Conservation (phyloP, 345 rosid genomes). For the Camelina laxa region DNA sequence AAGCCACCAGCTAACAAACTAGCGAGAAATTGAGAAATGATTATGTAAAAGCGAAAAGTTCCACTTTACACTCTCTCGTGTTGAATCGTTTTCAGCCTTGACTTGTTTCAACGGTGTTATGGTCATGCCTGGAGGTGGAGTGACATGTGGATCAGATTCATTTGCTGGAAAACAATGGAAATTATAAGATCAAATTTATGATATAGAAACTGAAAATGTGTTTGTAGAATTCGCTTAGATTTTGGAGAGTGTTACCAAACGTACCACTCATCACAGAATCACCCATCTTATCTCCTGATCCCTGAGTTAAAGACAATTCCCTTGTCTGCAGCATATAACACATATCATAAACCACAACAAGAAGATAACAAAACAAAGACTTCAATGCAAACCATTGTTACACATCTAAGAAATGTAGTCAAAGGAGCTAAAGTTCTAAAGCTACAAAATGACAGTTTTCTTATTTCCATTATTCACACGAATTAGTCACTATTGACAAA, state of each 20-base stretch:
- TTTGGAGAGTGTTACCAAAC: neutral
- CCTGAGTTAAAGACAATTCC: constrained; percentile 43
- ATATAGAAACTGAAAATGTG: neutral
- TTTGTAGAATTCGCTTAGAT: neutral
- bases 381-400: neutral
- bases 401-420: neutral
- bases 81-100: neutral
- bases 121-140: constrained; percentile 22
- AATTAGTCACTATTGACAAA: neutral
- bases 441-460: neutral
- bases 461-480: neutral
- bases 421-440: neutral
- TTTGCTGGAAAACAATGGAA: constrained; percentile 41
- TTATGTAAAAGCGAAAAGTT: neutral
- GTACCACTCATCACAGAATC: constrained; percentile 40
- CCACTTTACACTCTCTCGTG: neutral
- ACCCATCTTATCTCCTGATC: constrained; percentile 24
- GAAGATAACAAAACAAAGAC: neutral
- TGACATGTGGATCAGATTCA: constrained; percentile 32
- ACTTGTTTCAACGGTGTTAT: constrained; percentile 19
- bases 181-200: neutral
- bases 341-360: neutral
- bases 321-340: constrained; percentile 43
- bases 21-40: constrained; percentile 3
- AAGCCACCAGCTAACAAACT: constrained; percentile 17